A percentile compares a stretch with the other conserved stretches of the same genome.
Evolutionary conservation across 441 rosid species (phyloP).

Genomic region (Iberis amara): DNA sequence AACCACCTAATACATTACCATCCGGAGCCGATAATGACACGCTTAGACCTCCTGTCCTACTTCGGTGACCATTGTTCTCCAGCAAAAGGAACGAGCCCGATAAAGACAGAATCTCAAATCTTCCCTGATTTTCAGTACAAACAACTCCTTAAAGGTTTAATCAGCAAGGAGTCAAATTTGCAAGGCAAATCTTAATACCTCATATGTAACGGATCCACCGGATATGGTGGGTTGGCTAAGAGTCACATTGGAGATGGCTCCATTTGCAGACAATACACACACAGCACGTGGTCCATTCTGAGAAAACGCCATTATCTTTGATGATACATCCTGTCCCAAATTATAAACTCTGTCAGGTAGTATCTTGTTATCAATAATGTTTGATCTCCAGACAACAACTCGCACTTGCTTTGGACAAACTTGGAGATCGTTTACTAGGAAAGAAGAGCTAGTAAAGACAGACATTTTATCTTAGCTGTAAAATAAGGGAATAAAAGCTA

Average conservation of each 20-base stretch:
- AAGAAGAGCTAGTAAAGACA: too few species aligned
- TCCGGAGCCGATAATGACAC: constrained; percentile 53
- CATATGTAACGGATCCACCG: constrained; percentile 55
- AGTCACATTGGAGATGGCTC: constrained; percentile 55
- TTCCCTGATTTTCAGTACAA: constrained; percentile 39
- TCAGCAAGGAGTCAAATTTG: neutral
- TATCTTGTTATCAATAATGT: neutral
- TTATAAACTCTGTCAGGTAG: neutral
- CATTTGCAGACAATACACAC: constrained; percentile 64
- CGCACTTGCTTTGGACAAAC: neutral
- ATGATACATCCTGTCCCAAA: constrained; percentile 46
- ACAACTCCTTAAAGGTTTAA: neutral
- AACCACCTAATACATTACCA: constrained; percentile 65
- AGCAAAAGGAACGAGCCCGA: constrained; percentile 54
- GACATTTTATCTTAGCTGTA: neutral
- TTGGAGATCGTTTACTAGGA: neutral
- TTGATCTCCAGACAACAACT: constrained; percentile 5
- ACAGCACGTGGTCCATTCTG: constrained; percentile 52
- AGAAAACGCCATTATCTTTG: constrained; percentile 55
- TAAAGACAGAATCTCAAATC: constrained; percentile 58
- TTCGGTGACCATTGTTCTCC: constrained; percentile 52
- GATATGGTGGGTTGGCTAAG: constrained; percentile 47
- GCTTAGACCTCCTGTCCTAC: constrained; percentile 55
- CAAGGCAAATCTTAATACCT: constrained; percentile 36
- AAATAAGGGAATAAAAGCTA: neutral